A percentile compares a stretch with the other conserved stretches of the same genome.
Evolutionary conservation across 352 stramenopile genomes (phyloP).

Genomic region (Globisporangium emineosum): DNA sequence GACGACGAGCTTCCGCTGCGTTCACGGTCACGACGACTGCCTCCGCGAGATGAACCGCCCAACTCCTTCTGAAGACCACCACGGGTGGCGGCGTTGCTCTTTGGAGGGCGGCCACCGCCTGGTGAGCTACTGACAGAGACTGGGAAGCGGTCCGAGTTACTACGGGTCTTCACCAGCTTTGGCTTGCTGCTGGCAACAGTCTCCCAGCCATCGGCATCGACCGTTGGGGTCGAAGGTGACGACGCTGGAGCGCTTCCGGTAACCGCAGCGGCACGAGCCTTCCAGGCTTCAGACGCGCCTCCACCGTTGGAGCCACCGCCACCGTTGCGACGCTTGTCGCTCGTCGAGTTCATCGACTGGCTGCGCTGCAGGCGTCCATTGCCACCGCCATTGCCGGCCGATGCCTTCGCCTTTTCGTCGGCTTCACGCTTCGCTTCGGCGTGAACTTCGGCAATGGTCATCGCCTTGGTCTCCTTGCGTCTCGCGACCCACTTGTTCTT

Average conservation of each 20-base stretch:
- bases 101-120: slow-evolving; percentile 29
- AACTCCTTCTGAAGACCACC: slow-evolving; percentile 24
- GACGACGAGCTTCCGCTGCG: slow-evolving; percentile 59
- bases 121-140: slow-evolving; percentile 20
- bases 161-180: slow-evolving; percentile 65
- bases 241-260: slow-evolving; percentile 2
- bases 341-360: slow-evolving; percentile 51
- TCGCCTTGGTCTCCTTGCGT: slow-evolving; percentile 80
- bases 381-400: slow-evolving; percentile 23
- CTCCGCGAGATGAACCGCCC: slow-evolving; percentile 17
- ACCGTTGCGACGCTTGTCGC: slow-evolving; percentile 40
- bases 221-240: slow-evolving; percentile 18
- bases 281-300: slow-evolving; percentile 57
- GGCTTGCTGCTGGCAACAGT: slow-evolving; percentile 50
- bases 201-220: slow-evolving; percentile 72
- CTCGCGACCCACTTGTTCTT: slow-evolving; percentile 71
- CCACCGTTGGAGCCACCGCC: slow-evolving; percentile 18
- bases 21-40: slow-evolving; percentile 38
- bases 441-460: slow-evolving; percentile 82
- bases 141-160: slow-evolving; percentile 52
- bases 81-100: slow-evolving; percentile 20
- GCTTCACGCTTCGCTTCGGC: slow-evolving; percentile 68
- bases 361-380: slow-evolving; percentile 52
- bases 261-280: slow-evolving; percentile 34
- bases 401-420: slow-evolving; percentile 62